Percentiles rank a stretch among this genome's conserved stretches.
Conservation (phyloP, 306 rosid genomes). For the Fragaria iinumae region DNA sequence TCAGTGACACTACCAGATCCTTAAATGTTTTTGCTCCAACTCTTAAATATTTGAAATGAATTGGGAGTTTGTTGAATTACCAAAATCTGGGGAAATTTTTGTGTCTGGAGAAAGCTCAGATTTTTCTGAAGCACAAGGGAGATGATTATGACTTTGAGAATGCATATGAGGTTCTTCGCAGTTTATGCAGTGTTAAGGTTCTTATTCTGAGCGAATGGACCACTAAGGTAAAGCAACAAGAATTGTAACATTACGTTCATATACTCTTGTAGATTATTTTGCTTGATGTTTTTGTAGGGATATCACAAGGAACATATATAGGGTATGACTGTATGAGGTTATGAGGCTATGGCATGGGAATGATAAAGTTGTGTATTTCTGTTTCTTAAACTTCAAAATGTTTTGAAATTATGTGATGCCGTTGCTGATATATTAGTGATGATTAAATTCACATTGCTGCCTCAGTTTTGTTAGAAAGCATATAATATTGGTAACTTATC, state of each 20-base stretch:
- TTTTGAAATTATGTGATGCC: background rate
- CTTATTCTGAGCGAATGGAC: background rate
- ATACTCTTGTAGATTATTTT: background rate
- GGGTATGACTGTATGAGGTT: background rate
- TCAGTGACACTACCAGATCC: background rate
- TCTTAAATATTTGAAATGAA: background rate
- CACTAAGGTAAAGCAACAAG: background rate
- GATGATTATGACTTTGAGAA: background rate
- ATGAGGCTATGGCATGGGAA: background rate
- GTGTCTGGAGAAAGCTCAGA: background rate
- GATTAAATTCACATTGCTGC: background rate
- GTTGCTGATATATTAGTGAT: background rate
- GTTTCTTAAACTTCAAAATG: background rate
- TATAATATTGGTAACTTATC: background rate
- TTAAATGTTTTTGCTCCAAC: background rate
- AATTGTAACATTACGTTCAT: background rate
- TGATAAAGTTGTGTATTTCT: background rate
- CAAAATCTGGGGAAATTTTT: background rate
- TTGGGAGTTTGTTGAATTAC: background rate
- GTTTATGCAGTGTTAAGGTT: conserved; percentile 3
- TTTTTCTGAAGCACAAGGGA: background rate
- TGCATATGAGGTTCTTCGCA: background rate
- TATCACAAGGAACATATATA: background rate
- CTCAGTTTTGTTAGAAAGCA: background rate
- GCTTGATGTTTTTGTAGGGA: background rate